Percentiles rank a stretch among this genome's conserved stretches.
Evolutionary conservation across 2,329 filamentous ascomycete species (phyloP).

Genomic region (Trichoderma asperellum): DNA sequence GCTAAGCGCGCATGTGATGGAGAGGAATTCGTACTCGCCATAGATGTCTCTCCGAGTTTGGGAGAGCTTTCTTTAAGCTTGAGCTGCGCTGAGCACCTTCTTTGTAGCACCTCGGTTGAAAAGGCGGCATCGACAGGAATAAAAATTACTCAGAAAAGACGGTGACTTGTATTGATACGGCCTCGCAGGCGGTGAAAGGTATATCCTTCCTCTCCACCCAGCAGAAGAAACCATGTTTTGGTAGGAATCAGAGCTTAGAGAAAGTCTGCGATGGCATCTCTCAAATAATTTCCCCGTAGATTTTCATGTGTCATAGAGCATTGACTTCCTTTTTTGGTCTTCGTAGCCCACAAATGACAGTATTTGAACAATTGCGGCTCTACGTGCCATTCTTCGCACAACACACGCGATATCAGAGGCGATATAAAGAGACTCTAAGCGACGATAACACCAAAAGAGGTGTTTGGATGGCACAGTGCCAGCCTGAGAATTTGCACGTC

Average conservation of each 20-base stretch:
- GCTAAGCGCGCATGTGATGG: neutral
- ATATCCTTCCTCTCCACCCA: neutral
- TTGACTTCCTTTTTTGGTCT: neutral
- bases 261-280: neutral
- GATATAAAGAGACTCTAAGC: neutral
- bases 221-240: neutral
- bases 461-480: neutral
- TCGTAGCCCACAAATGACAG: no score
- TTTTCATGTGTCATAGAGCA: neutral
- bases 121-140: neutral
- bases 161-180: neutral
- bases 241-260: neutral
- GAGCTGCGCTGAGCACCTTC: neutral
- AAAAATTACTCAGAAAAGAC: neutral
- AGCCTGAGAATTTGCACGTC: neutral
- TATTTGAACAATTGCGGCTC: neutral
- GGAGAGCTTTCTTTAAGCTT: no score
- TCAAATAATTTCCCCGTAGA: neutral
- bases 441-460: neutral
- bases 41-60: neutral
- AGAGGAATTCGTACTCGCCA: neutral
- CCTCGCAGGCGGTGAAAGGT: constrained; percentile 5
- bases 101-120: neutral
- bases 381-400: neutral
- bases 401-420: neutral